These are phyloP conservation scores for Neofusicoccum umdonicola DNA, from an alignment of 2,329 filamentous ascomycete genomes.

Conservation along the genomic window DNA sequence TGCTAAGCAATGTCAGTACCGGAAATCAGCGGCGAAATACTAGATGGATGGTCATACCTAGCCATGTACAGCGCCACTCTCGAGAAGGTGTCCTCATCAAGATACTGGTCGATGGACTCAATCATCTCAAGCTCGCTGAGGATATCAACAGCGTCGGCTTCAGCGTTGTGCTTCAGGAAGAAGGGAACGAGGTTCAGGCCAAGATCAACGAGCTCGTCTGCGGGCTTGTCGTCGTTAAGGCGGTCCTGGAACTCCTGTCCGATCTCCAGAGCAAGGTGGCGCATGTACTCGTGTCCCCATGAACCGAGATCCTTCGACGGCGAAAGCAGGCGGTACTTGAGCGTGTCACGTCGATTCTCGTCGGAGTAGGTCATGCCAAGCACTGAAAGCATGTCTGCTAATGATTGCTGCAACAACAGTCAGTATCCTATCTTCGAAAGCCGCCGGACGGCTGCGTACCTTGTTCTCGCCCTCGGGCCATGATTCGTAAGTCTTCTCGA, in stretches of 20 bases:
- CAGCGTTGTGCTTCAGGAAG: conserved; percentile 95
- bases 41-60: conserved; percentile 44
- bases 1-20: conserved; percentile 50
- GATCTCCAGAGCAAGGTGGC: conserved; percentile 92
- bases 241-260: conserved; percentile 90
- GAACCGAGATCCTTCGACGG: conserved; percentile 90
- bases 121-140: conserved; percentile 98
- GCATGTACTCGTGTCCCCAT: conserved; percentile 98
- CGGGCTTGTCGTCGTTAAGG: conserved; percentile 78
- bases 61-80: conserved; percentile 97
- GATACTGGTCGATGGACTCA: conserved; percentile 79
- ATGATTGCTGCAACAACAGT: conserved; percentile 53
- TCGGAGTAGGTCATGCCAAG: conserved; percentile 99
- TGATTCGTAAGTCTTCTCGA: conserved; percentile 83
- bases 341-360: conserved; percentile 90
- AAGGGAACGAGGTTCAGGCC: conserved; percentile 83
- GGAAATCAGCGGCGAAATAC: neutral
- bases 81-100: conserved; percentile 91
- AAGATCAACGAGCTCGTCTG: conserved; percentile 80
- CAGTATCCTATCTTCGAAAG: conserved; percentile 19
- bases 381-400: conserved; percentile 94
- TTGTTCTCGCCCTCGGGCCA: conserved; percentile 86
- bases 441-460: conserved; percentile 44
- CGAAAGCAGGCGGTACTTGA: conserved; percentile 90
- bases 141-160: conserved; percentile 95